A percentile compares a stretch with the other conserved stretches of the same genome.
These are phyloP conservation scores for Solanum infundibuliforme DNA, from an alignment of 257 asterid species.

Conservation along the genomic window DNA sequence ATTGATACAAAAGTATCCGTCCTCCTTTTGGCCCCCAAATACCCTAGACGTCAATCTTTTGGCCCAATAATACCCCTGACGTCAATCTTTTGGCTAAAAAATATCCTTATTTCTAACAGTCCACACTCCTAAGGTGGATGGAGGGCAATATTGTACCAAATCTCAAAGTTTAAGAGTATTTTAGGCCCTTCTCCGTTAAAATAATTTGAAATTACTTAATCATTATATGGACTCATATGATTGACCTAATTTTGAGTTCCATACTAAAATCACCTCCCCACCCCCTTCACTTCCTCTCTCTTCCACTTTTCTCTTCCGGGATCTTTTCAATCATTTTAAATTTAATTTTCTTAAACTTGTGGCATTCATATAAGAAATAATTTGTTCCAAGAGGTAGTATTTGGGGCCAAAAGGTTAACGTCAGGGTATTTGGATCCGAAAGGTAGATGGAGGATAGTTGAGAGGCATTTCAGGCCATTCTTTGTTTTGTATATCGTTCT, in stretches of 20 bases:
- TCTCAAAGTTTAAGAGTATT: background rate
- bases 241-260: background rate
- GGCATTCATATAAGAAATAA: background rate
- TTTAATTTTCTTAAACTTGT: no score
- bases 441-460: background rate
- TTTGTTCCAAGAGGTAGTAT: background rate
- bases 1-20: background rate
- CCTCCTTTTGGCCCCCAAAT: background rate
- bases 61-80: background rate
- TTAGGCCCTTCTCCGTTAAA: background rate
- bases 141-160: background rate
- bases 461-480: background rate
- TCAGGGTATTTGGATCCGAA: background rate
- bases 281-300: background rate
- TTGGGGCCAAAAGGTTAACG: background rate
- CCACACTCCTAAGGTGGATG: background rate
- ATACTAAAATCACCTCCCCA: background rate
- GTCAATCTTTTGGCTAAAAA: background rate
- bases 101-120: background rate
- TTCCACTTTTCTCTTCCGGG: background rate
- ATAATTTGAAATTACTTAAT: background rate
- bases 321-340: background rate
- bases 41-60: background rate
- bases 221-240: background rate
- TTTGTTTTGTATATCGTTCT: background rate